A percentile compares a stretch with the other conserved stretches of the same genome.
Conservation (phyloP, 1,284 basidiomycete genomes). For the Heterobasidion annosum region DNA sequence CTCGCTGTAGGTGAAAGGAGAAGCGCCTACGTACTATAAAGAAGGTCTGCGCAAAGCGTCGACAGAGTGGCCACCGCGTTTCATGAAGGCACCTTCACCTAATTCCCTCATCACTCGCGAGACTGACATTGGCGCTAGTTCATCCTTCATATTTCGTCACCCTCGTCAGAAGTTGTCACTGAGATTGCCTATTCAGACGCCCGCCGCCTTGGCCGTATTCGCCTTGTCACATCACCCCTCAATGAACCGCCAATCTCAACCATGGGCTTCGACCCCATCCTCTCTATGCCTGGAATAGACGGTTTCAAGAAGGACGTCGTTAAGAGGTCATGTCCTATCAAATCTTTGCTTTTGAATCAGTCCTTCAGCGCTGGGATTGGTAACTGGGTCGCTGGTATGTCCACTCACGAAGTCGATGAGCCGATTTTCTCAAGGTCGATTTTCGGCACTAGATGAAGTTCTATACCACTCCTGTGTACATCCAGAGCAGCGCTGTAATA, state of each 20-base stretch:
- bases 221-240: conserved; percentile 49
- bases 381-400: conserved; percentile 73
- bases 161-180: conserved; percentile 16
- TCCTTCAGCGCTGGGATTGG: conserved; percentile 77
- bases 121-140: conserved; percentile 34
- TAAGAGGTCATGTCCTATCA: conserved; percentile 65
- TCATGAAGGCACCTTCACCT: conserved; percentile 49
- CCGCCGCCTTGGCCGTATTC: conserved; percentile 65
- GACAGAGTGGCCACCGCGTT: conserved; percentile 70
- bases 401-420: conserved; percentile 1
- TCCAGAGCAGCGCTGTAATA: conserved; percentile 62
- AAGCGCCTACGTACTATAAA: conserved; percentile 56
- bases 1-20: conserved; percentile 47
- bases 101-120: neutral
- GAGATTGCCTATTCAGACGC: conserved; percentile 63
- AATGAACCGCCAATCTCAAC: conserved; percentile 60
- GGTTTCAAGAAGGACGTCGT: conserved; percentile 43
- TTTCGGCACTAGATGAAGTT: conserved; percentile 51
- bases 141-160: conserved; percentile 42
- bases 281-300: conserved; percentile 58
- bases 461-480: conserved; percentile 74
- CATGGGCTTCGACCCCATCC: conserved; percentile 74
- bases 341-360: conserved; percentile 76
- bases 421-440: neutral
- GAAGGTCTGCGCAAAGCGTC: conserved; percentile 39